A percentile compares a stretch with the other conserved stretches of the same genome.
Conservation (phyloP, 441 rosid species). For the Corymbia citriodora region DNA sequence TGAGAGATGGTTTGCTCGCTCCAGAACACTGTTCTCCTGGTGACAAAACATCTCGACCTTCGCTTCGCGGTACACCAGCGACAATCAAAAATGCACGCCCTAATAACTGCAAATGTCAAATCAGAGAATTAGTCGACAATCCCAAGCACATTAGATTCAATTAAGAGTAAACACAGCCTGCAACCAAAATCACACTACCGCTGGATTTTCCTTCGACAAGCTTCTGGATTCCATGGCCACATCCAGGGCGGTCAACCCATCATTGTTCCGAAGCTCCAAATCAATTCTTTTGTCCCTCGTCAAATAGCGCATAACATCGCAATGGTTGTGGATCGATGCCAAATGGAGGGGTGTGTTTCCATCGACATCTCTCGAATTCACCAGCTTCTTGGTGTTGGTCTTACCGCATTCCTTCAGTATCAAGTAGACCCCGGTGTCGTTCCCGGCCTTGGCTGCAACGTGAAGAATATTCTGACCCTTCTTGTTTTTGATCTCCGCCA, state of each 20-base stretch:
- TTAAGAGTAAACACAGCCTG: not conserved
- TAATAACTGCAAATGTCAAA: no score
- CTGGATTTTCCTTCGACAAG: accelerated
- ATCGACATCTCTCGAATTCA: not conserved
- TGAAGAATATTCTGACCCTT: not conserved
- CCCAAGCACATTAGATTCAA: accelerated
- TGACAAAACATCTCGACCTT: no score
- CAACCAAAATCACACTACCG: not conserved
- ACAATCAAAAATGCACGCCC: no score
- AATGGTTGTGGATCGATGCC: not conserved
- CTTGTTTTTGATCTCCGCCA: not conserved
- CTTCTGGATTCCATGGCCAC: not conserved
- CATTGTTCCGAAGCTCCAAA: accelerated
- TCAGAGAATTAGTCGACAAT: no score
- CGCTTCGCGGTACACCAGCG: no score
- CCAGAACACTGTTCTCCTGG: no score
- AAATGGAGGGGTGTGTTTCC: not conserved
- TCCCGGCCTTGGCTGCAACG: not conserved
- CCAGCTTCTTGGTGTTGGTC: not conserved
- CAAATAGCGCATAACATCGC: accelerated
- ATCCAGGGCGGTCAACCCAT: accelerated
- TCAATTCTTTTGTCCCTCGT: accelerated
- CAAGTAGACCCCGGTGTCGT: accelerated
- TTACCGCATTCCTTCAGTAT: accelerated
- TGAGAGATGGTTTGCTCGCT: no score